Base-by-base conservation (phyloP, 129 eudicot species). In the Arctium lappa region DNA sequence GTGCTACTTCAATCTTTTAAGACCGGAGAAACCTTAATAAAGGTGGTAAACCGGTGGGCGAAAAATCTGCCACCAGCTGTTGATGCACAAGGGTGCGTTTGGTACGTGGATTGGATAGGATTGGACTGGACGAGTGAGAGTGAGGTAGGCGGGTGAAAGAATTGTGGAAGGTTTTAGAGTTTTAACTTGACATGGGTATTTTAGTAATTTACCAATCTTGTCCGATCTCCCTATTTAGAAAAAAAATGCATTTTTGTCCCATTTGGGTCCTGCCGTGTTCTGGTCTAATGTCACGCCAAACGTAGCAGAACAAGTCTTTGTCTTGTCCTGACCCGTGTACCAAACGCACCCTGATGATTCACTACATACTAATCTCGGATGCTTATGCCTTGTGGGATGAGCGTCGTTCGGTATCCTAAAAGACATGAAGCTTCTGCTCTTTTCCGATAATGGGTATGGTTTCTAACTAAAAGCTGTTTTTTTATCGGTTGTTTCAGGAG, bases 401-500 rank as follows among this genome's bases (percentile, higher is more conserved):
- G 66, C 66, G 4, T 56, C 27, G 4, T 56, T 56, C 1, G 27
- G 69, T 22, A 78, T 18, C 81, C 13, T n/a, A 70, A 48, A 6
- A 12, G 53, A 69, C 29, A 48, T 50, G 27, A 29, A 7, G 72
- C 56, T 80, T 63, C 30, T 48, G n/a, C 71, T 46, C 7, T 8
- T 40, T 74, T 39, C 11, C 12, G 7, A 31, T 8, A 71, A 6
- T 3, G 8, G 8, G 8, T 16, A 50, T 32, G 50, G 32, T 74
- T 75, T 82, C n/a, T 66, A 69, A 50, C 44, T 0, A 66, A 83
- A 69, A 5, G 7, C 44, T 37, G 48, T 13, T 11, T 44, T 72
- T 44, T 6, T 62, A 42, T 13, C 60, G 46, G 40, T 62, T 84
- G 27, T 79, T 63, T 79, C 69, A 95, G 99, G 99, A 85, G 99